Base-by-base conservation (phyloP, 495 filamentous ascomycete species). In the Penicillium psychrofluorescens region DNA sequence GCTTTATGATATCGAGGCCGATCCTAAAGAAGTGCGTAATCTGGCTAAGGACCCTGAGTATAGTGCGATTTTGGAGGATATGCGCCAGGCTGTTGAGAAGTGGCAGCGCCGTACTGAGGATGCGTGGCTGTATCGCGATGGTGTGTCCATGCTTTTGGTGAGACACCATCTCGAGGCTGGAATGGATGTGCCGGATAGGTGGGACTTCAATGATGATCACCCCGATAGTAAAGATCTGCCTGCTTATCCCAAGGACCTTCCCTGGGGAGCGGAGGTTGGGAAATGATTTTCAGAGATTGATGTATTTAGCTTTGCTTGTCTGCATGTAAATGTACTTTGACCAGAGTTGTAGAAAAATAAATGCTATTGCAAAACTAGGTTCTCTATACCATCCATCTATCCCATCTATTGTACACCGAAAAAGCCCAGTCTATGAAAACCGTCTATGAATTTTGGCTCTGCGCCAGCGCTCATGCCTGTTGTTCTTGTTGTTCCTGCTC, bases 71-170 rank as follows among this genome's bases (percentile, higher is more conserved):
- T 37, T 73, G 35, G 29, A 47, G 15, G 50, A 59, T 29, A 50
- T 67, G 47, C 43, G 69, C n/a, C 30, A 22, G 8, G 37, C 48
- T 31, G 32, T 71, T n/a, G 59, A 64, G 39, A 35, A 43, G 28
- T 73, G 69, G 68, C 69, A 71, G 46, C 35, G 49, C 0, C 30
- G 54, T 31, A 70, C 65, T n/a, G 49, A 58, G 35, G 68, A 73
- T 51, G 55, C 53, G 10, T 73, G 67, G 68, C 50, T 68, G 33
- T 63, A 55, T 43, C 48, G 63, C 29, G 69, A 73, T 62, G 69
- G 69, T 8, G 57, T 66, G 32, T 56, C 50, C 6, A 44, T 63
- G 40, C 54, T 53, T 11, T 45, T 59, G 29, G 50, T 64, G 35
- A 44, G 43, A 13, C 45, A 51, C 45, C 61, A 71, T 58, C 35